Evolutionary conservation across 2,329 filamentous ascomycete genomes (phyloP).

Genomic region (Diaporthe sp.): DNA sequence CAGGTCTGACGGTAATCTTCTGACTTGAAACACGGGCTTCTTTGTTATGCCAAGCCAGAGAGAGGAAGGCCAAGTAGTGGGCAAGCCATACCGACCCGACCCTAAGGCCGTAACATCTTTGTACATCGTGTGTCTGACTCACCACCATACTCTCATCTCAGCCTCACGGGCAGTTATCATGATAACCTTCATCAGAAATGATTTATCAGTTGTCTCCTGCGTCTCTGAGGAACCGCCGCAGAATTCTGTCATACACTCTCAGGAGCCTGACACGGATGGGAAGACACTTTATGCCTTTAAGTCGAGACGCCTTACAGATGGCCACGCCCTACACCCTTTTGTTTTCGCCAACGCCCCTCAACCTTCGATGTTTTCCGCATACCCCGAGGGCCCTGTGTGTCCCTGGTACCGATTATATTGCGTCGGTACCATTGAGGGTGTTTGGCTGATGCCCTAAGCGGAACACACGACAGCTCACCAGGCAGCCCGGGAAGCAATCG

Average conservation of each 20-base stretch:
- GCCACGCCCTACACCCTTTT: slow-evolving; percentile 18
- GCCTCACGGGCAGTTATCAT: slow-evolving; percentile 30
- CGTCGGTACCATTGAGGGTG: slow-evolving; percentile 10
- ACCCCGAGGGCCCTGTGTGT: slow-evolving; percentile 14
- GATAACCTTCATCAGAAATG: slow-evolving; percentile 19
- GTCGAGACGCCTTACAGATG: background rate
- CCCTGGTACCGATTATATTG: slow-evolving; percentile 14
- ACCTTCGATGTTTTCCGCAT: background rate
- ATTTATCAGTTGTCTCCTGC: slow-evolving; percentile 32
- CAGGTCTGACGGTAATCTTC: background rate
- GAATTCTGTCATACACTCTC: background rate
- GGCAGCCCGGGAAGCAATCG: slow-evolving; percentile 20
- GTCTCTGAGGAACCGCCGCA: background rate
- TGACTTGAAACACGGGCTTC: background rate
- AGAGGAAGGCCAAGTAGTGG: background rate
- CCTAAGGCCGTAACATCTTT: background rate
- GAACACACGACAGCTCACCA: slow-evolving; percentile 33
- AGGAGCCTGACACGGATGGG: background rate
- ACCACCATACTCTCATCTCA: slow-evolving; percentile 25
- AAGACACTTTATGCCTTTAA: slow-evolving; percentile 4
- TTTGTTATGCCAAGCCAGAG: background rate
- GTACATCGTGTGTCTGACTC: slow-evolving; percentile 30
- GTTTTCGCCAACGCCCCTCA: background rate
- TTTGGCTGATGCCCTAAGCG: slow-evolving; percentile 16
- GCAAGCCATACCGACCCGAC: slow-evolving; percentile 29